A percentile compares a stretch with the other conserved stretches of the same genome.
phyloP scores from a whole-genome alignment of 2,329 filamentous ascomycete species.

The Endothia cerciana region DNA sequence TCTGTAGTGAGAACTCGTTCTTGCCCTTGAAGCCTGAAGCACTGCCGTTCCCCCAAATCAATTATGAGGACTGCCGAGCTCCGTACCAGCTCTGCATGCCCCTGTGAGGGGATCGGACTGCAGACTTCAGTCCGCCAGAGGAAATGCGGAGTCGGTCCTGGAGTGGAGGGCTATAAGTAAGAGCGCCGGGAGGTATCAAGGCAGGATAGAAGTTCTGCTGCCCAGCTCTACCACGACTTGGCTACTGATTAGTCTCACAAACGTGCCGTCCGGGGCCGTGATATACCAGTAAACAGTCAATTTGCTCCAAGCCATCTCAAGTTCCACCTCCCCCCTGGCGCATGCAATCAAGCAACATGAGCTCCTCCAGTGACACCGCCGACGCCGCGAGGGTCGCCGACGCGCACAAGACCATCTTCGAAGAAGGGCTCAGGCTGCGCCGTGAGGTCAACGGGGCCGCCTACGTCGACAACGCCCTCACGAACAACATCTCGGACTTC shows the following conservation, averaged over 20 bases:
- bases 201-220: neutral
- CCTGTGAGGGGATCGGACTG: neutral
- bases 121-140: neutral
- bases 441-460: conserved; percentile 62
- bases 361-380: conserved; percentile 22
- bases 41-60: neutral
- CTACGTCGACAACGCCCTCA: conserved; percentile 62
- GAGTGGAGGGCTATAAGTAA: neutral
- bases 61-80: neutral
- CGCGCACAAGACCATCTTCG: conserved; percentile 59
- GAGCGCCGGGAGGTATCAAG: neutral
- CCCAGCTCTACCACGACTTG: neutral
- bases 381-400: conserved; percentile 35
- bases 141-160: neutral
- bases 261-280: neutral
- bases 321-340: neutral
- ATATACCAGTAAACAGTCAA: no score
- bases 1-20: no score
- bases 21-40: no score
- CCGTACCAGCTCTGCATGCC: neutral
- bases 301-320: no score
- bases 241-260: neutral
- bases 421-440: conserved; percentile 63
- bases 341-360: conserved; percentile 26
- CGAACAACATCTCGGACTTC: conserved; percentile 62